Percentiles rank a stretch among this genome's conserved stretches.
Evolutionary conservation across 1,284 basidiomycete species (phyloP).

Genomic region (Kwoniella shivajii): DNA sequence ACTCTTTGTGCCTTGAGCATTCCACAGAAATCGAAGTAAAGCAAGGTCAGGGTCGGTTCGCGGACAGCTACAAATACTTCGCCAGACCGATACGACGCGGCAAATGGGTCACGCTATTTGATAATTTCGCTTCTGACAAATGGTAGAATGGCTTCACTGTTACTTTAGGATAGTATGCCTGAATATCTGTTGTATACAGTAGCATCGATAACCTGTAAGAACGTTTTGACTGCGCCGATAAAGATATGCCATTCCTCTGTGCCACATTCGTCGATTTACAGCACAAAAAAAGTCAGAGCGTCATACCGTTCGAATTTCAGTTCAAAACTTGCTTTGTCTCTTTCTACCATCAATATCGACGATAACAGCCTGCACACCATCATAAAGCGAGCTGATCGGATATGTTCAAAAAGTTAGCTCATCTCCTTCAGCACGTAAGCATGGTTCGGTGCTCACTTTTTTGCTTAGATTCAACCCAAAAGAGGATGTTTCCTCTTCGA

Average conservation of each 20-base stretch:
- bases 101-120: too few relatives aligned
- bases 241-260: background rate
- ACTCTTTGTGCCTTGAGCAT: background rate
- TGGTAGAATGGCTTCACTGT: too few relatives aligned
- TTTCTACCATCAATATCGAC: background rate
- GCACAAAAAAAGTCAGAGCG: background rate
- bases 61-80: background rate
- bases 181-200: too few relatives aligned
- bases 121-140: too few relatives aligned
- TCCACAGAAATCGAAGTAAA: background rate
- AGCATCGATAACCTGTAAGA: too few relatives aligned
- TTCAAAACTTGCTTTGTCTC: background rate
- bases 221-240: background rate
- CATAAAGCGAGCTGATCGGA: too few relatives aligned
- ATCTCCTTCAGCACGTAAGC: background rate
- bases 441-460: background rate
- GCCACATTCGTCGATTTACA: background rate
- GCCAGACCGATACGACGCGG: too few relatives aligned
- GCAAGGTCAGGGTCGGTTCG: background rate
- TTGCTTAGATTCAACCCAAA: conserved; percentile 73
- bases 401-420: conserved; percentile 14
- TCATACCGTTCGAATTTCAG: background rate
- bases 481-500: conserved; percentile 86
- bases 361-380: too few relatives aligned
- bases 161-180: too few relatives aligned